A percentile compares a stretch with the other conserved stretches of the same genome.
phyloP scores from a whole-genome alignment of 1,284 basidiomycete genomes.

The Kwoniella shivajii region DNA sequence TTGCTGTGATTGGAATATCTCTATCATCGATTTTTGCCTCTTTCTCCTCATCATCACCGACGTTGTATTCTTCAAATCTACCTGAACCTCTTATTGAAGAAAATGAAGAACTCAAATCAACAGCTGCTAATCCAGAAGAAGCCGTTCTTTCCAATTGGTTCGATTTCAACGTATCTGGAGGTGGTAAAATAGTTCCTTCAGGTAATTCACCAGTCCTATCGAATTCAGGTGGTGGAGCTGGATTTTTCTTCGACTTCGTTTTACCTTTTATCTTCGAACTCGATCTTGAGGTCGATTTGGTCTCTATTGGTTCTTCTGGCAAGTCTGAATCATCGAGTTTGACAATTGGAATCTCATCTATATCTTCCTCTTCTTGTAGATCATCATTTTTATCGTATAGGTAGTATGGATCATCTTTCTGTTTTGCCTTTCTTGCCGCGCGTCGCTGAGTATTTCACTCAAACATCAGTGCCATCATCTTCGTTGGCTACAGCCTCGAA shows the following conservation, averaged over 20 bases:
- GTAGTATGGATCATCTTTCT: constrained; percentile 84
- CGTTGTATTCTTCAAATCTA: constrained; percentile 65
- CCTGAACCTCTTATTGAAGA: not conserved
- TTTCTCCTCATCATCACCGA: constrained; percentile 48
- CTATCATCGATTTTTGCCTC: constrained; percentile 7
- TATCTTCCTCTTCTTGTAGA: constrained; percentile 61
- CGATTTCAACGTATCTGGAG: constrained; percentile 11
- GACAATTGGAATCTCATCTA: constrained; percentile 84
- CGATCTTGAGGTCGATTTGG: not conserved
- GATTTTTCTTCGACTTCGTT: constrained; percentile 10
- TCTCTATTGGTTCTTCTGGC: not conserved
- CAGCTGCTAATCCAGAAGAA: constrained; percentile 48
- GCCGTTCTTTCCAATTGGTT: constrained; percentile 8
- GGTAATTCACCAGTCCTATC: constrained; percentile 86
- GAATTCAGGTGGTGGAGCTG: constrained; percentile 54
- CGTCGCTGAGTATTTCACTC: constrained; percentile 60
- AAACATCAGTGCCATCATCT: constrained; percentile 1
- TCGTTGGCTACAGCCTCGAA: not conserved
- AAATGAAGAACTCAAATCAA: constrained; percentile 20
- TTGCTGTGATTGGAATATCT: constrained; percentile 27
- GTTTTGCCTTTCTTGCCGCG: constrained; percentile 70
- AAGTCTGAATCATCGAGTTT: constrained; percentile 62
- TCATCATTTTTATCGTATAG: constrained; percentile 64
- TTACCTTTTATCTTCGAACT: constrained; percentile 13
- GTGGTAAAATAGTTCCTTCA: constrained; percentile 53